phyloP scores from a whole-genome alignment of 805 yeast genomes.

The Barnettozyma salicaria region DNA sequence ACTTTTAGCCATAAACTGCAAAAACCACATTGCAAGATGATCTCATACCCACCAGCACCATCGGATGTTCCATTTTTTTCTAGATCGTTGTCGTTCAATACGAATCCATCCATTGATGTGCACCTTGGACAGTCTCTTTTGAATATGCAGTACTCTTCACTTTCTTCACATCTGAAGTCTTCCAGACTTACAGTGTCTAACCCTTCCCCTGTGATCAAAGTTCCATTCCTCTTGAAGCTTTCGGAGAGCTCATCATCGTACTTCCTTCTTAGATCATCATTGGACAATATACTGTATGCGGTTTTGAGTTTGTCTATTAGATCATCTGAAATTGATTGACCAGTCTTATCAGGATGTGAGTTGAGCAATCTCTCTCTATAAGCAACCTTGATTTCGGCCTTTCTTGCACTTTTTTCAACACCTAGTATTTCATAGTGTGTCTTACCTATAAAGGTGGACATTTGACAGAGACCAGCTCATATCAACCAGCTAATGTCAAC shows the following conservation, averaged over 20 bases:
- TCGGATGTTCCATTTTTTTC: constrained; percentile 42
- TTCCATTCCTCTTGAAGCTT: constrained; percentile 28
- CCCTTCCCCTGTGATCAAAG: constrained; percentile 51
- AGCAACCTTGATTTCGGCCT: constrained; percentile 48
- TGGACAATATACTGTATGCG: constrained; percentile 58
- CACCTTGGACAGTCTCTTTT: constrained; percentile 64
- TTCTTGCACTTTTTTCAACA: constrained; percentile 34
- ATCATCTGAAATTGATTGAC: constrained; percentile 12
- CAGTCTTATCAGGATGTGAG: constrained; percentile 75
- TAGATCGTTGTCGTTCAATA: constrained; percentile 56
- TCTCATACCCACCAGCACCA: constrained; percentile 51
- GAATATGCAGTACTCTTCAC: constrained; percentile 35
- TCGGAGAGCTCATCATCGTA: constrained; percentile 47
- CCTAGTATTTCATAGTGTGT: constrained; percentile 57
- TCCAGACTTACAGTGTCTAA: constrained; percentile 62
- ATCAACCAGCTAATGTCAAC: background rate
- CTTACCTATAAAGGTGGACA: constrained; percentile 13
- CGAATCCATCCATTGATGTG: constrained; percentile 44
- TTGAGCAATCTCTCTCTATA: constrained; percentile 54
- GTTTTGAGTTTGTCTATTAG: constrained; percentile 44
- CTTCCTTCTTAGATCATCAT: constrained; percentile 32
- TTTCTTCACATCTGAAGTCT: constrained; percentile 42
- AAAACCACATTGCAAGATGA: constrained; percentile 71
- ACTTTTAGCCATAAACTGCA: constrained; percentile 88
- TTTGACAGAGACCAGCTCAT: background rate